phyloP scores from a whole-genome alignment of 257 asterid species.

The Pogostemon cablin region DNA sequence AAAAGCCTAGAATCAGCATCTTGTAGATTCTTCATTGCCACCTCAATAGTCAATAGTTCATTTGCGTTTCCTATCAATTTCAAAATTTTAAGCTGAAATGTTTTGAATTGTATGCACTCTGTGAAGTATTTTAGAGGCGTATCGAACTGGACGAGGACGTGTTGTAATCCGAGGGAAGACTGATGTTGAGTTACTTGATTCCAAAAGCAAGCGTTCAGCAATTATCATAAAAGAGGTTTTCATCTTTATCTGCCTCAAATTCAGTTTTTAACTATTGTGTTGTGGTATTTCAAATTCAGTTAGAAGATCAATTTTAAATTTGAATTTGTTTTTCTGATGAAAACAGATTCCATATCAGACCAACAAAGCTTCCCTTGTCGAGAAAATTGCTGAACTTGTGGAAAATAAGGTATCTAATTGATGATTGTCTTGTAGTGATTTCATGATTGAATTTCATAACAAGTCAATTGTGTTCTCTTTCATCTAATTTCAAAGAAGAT shows the following conservation, averaged over 20 bases:
- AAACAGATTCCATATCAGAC: constrained; percentile 95
- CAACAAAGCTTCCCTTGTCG: constrained; percentile 93
- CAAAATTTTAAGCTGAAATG: background rate
- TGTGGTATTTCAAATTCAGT: constrained; percentile 9
- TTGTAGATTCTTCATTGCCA: constrained; percentile 1
- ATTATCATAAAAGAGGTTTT: constrained; percentile 94
- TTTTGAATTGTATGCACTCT: constrained; percentile 31
- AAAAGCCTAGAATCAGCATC: background rate
- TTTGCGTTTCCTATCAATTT: background rate
- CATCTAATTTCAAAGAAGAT: background rate
- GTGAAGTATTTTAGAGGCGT: constrained; percentile 87
- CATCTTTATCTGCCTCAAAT: constrained; percentile 31
- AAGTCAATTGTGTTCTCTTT: background rate
- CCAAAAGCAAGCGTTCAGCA: constrained; percentile 82
- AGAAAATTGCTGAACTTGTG: constrained; percentile 95
- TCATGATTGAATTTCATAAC: constrained; percentile 23
- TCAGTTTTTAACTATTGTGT: constrained; percentile 26
- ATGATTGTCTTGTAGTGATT: constrained; percentile 16
- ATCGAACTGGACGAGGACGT: constrained; percentile 94
- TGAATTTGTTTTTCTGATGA: constrained; percentile 24
- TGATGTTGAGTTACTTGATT: constrained; percentile 81
- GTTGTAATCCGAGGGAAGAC: constrained; percentile 94
- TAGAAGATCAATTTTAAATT: constrained; percentile 1
- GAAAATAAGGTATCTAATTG: constrained; percentile 72
- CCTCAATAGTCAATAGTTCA: background rate